Evolutionary conservation across 352 stramenopile genomes (phyloP).

Genomic region (Lagenidium sp.): DNA sequence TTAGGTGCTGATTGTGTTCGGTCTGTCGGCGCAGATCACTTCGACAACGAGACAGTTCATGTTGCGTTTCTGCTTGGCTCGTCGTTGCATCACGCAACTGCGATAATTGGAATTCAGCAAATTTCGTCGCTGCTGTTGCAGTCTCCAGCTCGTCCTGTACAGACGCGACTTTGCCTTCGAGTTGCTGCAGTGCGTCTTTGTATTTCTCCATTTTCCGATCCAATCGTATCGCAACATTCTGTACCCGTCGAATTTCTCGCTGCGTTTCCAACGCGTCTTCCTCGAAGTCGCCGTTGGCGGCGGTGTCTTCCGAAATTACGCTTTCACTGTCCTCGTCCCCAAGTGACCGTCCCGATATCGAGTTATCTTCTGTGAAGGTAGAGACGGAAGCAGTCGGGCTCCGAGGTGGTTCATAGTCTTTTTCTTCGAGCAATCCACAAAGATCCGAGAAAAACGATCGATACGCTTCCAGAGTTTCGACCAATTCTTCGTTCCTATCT

Average conservation of each 20-base stretch:
- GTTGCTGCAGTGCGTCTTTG: conserved; percentile 56
- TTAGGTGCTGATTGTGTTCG: not conserved
- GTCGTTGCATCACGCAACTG: conserved; percentile 46
- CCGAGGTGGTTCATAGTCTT: conserved; percentile 28
- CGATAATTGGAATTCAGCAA: conserved; percentile 72
- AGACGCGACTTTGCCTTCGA: conserved; percentile 52
- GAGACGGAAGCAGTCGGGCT: conserved; percentile 52
- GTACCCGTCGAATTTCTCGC: conserved; percentile 55
- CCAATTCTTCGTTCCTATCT: conserved; percentile 30
- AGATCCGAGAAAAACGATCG: conserved; percentile 57
- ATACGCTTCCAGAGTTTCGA: conserved; percentile 61
- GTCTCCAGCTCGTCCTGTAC: conserved; percentile 76
- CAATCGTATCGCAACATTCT: conserved; percentile 43
- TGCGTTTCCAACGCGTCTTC: conserved; percentile 17
- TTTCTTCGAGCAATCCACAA: conserved; percentile 40
- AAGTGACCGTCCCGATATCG: conserved; percentile 46
- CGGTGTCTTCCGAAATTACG: conserved; percentile 10
- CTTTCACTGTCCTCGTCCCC: conserved; percentile 22
- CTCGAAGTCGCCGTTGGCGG: conserved; percentile 22
- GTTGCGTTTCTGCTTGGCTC: conserved; percentile 33
- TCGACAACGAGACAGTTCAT: conserved; percentile 14
- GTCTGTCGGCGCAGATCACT: conserved; percentile 9
- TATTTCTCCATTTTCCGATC: conserved; percentile 62
- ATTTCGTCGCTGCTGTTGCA: conserved; percentile 63
- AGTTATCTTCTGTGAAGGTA: conserved; percentile 58